A percentile compares a stretch with the other conserved stretches of the same genome.
Evolutionary conservation across 176 grass and related monocot genomes (phyloP).

Genomic region (Paspalum vaginatum): DNA sequence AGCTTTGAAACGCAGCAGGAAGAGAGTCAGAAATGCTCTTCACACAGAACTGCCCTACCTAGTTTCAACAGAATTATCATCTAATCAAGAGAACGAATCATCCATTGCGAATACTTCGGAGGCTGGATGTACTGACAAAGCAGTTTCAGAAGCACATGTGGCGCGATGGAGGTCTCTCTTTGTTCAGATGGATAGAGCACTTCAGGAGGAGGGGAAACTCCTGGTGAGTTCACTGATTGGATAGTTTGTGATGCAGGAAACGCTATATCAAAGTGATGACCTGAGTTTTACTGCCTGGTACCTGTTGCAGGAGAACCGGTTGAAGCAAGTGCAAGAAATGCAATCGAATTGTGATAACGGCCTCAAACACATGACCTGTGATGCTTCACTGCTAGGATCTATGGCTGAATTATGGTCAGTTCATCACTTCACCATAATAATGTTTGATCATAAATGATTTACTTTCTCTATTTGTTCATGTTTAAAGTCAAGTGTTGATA

Average conservation of each 20-base stretch:
- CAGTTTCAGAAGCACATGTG: constrained; percentile 70
- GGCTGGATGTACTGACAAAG: constrained; percentile 40
- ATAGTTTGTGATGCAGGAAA: constrained; percentile 15
- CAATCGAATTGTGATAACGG: constrained; percentile 80
- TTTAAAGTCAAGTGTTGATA: neutral
- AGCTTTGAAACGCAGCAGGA: constrained; percentile 80
- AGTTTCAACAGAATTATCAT: constrained; percentile 74
- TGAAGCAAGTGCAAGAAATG: constrained; percentile 97
- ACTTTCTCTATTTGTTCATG: neutral
- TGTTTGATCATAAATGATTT: neutral
- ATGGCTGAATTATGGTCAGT: constrained; percentile 58
- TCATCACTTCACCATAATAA: neutral
- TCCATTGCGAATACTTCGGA: constrained; percentile 45
- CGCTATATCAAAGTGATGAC: neutral
- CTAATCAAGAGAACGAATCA: constrained; percentile 66
- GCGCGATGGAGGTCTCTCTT: constrained; percentile 87
- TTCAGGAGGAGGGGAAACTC: constrained; percentile 80
- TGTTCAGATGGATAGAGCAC: constrained; percentile 81
- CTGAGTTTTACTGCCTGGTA: constrained; percentile 24
- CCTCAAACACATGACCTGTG: constrained; percentile 55
- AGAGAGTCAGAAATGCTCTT: constrained; percentile 80
- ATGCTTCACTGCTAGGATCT: constrained; percentile 52
- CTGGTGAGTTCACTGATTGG: constrained; percentile 60
- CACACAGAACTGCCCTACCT: constrained; percentile 85
- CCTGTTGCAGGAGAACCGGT: constrained; percentile 72